Percentiles rank a stretch among this genome's conserved stretches.
Evolutionary conservation across 1,284 basidiomycete genomes (phyloP).

Genomic region (Erythrobasidium hasegawianum): DNA sequence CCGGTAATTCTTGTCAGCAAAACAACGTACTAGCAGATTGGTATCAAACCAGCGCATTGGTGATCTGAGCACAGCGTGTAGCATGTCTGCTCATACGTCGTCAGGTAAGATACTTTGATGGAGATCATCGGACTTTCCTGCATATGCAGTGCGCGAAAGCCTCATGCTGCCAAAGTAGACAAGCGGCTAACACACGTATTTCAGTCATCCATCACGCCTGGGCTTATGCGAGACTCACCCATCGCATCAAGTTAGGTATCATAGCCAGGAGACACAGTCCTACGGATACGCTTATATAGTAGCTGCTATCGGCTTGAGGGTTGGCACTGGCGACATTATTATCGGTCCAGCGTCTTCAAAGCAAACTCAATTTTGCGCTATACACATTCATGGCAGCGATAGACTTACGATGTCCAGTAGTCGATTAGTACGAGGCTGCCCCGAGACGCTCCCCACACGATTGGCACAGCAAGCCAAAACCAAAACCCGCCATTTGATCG

Average conservation of each 20-base stretch:
- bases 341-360: conserved; percentile 4
- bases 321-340: not conserved
- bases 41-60: conserved; percentile 92
- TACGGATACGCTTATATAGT: not conserved
- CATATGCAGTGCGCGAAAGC: no score
- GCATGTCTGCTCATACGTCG: conserved; percentile 52
- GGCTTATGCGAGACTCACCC: not conserved
- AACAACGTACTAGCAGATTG: conserved; percentile 63
- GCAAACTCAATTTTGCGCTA: not conserved
- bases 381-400: no score
- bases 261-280: not conserved
- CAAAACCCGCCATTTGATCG: conserved; percentile 2
- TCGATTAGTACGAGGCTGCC: conserved; percentile 2
- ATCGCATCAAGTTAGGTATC: not conserved
- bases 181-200: no score
- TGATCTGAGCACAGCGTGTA: conserved; percentile 81
- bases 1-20: not conserved
- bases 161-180: no score
- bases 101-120: not conserved
- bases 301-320: not conserved
- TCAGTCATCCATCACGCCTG: not conserved
- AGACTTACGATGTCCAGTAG: not conserved
- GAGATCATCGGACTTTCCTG: not conserved
- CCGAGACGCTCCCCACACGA: not conserved
- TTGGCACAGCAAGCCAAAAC: conserved; percentile 6